Conservation (phyloP, 306 rosid genomes). For the Dryas drummondii region DNA sequence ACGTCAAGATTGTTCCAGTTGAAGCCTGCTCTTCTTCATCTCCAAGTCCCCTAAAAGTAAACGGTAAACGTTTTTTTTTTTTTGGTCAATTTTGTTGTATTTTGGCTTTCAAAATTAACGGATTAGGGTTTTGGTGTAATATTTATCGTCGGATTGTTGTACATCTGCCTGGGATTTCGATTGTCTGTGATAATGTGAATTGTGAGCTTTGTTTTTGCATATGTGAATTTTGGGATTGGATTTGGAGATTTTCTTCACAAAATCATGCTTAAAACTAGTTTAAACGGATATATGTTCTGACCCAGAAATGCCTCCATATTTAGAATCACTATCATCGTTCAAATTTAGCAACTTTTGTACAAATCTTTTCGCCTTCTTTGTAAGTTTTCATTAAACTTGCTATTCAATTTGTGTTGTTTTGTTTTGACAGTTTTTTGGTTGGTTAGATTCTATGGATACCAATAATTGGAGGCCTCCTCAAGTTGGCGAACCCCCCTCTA, state of each 20-base stretch:
- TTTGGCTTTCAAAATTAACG: no score
- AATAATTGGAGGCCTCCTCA: constrained; percentile 29
- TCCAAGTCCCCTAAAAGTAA: no score
- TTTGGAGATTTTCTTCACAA: not conserved
- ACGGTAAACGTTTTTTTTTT: no score
- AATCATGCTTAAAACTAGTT: not conserved
- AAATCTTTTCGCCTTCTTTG: not conserved
- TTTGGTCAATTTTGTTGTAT: no score
- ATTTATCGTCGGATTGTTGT: no score
- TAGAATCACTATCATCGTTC: not conserved
- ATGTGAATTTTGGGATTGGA: not conserved
- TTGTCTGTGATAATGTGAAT: no score
- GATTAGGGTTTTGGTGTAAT: no score
- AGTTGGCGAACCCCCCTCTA: constrained; percentile 26
- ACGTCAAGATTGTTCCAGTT: no score
- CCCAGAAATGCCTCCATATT: not conserved
- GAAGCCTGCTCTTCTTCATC: no score
- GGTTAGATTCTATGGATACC: constrained; percentile 20
- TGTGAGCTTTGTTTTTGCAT: not conserved
- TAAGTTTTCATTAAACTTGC: not conserved
- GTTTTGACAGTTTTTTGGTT: not conserved
- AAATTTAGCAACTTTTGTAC: not conserved
- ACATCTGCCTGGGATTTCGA: no score
- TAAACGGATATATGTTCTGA: not conserved
- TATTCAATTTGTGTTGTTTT: not conserved